Evolutionary conservation across 2,329 filamentous ascomycete genomes (phyloP).

Genomic region (Alternaria angustiovoidea): DNA sequence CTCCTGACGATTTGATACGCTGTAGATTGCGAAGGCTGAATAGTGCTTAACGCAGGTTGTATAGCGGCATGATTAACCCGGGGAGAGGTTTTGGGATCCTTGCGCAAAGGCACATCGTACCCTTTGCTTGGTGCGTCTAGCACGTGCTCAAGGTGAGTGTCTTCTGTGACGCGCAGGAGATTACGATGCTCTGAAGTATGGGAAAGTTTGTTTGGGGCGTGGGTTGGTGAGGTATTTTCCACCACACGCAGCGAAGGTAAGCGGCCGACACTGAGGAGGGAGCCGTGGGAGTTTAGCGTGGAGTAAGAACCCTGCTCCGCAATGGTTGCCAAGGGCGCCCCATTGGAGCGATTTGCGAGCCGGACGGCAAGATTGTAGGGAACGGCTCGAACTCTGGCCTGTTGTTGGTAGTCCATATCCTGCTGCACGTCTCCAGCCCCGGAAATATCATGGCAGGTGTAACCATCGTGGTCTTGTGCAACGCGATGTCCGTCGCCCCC

Average conservation of each 20-base stretch:
- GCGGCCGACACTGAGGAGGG: conserved; percentile 33
- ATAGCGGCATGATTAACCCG: conserved; percentile 16
- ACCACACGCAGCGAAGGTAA: conserved; percentile 25
- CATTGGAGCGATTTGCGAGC: conserved; percentile 42
- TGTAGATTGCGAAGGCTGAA: conserved; percentile 12
- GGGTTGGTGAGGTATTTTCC: conserved; percentile 27
- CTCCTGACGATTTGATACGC: conserved; percentile 12
- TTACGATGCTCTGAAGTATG: conserved; percentile 28
- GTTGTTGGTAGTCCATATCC: conserved; percentile 22
- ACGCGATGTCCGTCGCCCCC: conserved; percentile 7
- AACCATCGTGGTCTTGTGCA: conserved; percentile 22
- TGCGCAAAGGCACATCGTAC: conserved; percentile 5
- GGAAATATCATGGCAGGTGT: conserved; percentile 12
- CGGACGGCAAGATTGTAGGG: conserved; percentile 37
- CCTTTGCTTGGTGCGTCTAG: not conserved
- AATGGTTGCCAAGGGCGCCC: conserved; percentile 55
- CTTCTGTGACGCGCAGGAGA: conserved; percentile 29
- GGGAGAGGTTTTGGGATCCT: conserved; percentile 12
- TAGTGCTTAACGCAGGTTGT: conserved; percentile 12
- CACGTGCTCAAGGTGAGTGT: conserved; percentile 16
- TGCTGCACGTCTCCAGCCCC: conserved; percentile 10
- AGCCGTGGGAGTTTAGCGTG: conserved; percentile 49
- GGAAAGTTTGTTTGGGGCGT: conserved; percentile 20
- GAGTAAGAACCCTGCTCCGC: conserved; percentile 53
- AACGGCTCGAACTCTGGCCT: conserved; percentile 26